Evolutionary conservation across 1,284 basidiomycete genomes (phyloP).

Genomic region (Melampsora americana): DNA sequence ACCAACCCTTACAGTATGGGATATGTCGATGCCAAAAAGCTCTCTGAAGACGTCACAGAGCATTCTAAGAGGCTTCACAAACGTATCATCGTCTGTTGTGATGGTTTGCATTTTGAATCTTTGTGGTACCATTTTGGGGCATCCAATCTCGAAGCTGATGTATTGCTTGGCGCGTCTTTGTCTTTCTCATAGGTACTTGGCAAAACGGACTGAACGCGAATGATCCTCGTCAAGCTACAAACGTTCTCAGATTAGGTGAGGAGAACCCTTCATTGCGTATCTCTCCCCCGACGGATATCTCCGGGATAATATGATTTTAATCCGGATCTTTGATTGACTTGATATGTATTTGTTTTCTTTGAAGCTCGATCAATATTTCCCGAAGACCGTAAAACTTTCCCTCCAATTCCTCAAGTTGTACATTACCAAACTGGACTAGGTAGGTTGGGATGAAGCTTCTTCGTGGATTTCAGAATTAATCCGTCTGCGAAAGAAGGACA

Average conservation of each 20-base stretch:
- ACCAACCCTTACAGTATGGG: constrained; percentile 20
- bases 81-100: constrained; percentile 39
- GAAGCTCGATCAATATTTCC: constrained; percentile 38
- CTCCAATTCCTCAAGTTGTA: constrained; percentile 42
- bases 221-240: constrained; percentile 23
- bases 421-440: constrained; percentile 41
- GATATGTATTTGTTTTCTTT: not conserved
- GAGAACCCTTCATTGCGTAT: not conserved
- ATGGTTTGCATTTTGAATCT: constrained; percentile 10
- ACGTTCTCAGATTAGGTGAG: constrained; percentile 38
- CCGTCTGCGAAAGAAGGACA: too few relatives aligned
- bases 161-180: not conserved
- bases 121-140: not conserved
- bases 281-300: not conserved
- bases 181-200: constrained; percentile 27
- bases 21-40: constrained; percentile 31
- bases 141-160: not conserved
- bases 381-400: constrained; percentile 36
- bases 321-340: not conserved
- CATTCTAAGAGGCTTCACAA: constrained; percentile 29
- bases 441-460: not conserved
- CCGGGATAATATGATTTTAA: not conserved
- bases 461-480: not conserved
- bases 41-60: constrained; percentile 10
- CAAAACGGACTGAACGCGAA: constrained; percentile 24